Percentiles rank a stretch among this genome's conserved stretches.
phyloP scores from a whole-genome alignment of 2,329 filamentous ascomycete genomes.

The Blastomyces emzantsi region DNA sequence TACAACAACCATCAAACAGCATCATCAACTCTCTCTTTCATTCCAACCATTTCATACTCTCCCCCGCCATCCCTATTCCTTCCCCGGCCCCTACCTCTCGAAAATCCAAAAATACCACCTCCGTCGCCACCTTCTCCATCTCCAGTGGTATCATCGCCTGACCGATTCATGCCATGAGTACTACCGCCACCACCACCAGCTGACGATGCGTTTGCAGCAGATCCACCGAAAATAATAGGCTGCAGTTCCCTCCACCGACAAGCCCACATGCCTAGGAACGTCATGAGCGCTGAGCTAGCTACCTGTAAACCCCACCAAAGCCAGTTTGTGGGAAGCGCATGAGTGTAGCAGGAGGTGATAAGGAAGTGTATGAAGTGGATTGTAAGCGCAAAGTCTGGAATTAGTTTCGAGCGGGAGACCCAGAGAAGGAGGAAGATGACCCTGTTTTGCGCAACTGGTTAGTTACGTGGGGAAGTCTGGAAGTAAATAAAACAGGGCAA shows the following conservation, averaged over 20 bases:
- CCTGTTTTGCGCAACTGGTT: constrained; percentile 39
- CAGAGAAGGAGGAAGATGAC: constrained; percentile 74
- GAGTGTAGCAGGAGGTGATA: constrained; percentile 68
- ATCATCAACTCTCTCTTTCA: constrained; percentile 44
- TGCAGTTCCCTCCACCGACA: constrained; percentile 83
- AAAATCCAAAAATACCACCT: constrained; percentile 14
- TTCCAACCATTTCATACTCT: constrained; percentile 57
- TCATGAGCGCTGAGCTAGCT: constrained; percentile 54
- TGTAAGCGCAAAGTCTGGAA: constrained; percentile 88
- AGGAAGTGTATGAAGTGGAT: constrained; percentile 76
- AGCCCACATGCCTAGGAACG: constrained; percentile 71
- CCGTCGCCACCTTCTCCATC: constrained; percentile 22
- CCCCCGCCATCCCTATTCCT: constrained; percentile 22
- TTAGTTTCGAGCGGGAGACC: constrained; percentile 81
- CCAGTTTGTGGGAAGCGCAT: constrained; percentile 62
- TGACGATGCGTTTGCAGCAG: constrained; percentile 15
- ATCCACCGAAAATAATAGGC: constrained; percentile 73
- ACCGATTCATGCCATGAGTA: constrained; percentile 34
- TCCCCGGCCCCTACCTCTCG: constrained; percentile 20
- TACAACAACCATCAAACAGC: constrained; percentile 35
- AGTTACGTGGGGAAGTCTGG: not conserved
- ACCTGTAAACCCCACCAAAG: constrained; percentile 78
- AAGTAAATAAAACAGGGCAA: not conserved
- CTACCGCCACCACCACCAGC: constrained; percentile 35
- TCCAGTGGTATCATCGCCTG: constrained; percentile 22